phyloP scores from a whole-genome alignment of 176 grass and related monocot species.

The Aegilops longissima region DNA sequence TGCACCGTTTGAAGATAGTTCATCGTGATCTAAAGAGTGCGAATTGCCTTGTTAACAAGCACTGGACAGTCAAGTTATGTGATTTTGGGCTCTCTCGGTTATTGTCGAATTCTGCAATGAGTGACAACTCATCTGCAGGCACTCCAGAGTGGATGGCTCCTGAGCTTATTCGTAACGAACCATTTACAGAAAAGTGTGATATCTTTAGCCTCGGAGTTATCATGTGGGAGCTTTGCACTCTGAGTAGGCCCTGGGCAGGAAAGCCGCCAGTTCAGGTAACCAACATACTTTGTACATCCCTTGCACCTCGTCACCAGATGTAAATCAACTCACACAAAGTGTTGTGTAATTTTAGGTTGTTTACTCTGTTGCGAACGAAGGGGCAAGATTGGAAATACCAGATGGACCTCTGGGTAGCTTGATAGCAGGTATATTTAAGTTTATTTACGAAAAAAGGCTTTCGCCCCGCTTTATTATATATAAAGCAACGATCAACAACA shows the following conservation, averaged over 20 bases:
- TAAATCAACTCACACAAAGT: not conserved
- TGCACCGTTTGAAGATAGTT: conserved; percentile 95
- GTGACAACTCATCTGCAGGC: conserved; percentile 81
- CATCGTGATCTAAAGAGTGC: conserved; percentile 94
- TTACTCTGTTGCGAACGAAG: conserved; percentile 89
- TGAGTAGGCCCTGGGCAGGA: conserved; percentile 88
- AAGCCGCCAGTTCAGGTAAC: conserved; percentile 82
- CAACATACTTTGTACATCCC: conserved; percentile 15
- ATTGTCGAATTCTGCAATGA: conserved; percentile 59
- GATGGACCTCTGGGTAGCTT: conserved; percentile 89
- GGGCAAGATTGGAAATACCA: conserved; percentile 87
- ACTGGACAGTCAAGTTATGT: conserved; percentile 94
- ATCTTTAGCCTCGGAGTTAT: conserved; percentile 98
- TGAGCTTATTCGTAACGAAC: conserved; percentile 90
- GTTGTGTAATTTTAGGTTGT: conserved; percentile 60
- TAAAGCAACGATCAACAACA: too few species aligned
- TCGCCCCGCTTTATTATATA: too few species aligned
- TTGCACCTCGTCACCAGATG: not conserved
- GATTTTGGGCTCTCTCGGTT: conserved; percentile 91
- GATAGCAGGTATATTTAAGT: conserved; percentile 65
- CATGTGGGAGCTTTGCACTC: conserved; percentile 99
- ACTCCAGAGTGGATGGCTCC: conserved; percentile 99
- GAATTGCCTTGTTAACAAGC: conserved; percentile 96
- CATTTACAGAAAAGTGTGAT: conserved; percentile 91
- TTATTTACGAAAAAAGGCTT: not conserved